Percentiles rank a stretch among this genome's conserved stretches.
phyloP scores from a whole-genome alignment of 2,329 filamentous ascomycete species.

The Phialocephala subalpina region DNA sequence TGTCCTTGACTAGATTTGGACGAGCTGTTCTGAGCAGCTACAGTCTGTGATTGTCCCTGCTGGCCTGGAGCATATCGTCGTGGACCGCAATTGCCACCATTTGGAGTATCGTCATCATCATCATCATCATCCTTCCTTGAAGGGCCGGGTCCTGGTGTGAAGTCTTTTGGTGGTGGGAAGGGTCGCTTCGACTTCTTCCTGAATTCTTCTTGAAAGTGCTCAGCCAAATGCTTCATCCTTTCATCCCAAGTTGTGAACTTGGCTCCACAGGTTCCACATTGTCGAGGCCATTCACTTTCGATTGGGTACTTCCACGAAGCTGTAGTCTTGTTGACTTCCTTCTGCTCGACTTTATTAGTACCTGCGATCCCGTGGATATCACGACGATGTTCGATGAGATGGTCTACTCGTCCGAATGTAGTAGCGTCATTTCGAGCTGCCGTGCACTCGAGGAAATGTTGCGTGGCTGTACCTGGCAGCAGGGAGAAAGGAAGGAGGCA shows the following conservation, averaged over 20 bases:
- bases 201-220: constrained; percentile 20
- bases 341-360: not conserved
- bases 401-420: constrained; percentile 29
- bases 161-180: constrained; percentile 1
- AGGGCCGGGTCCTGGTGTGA: not conserved
- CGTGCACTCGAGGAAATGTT: constrained; percentile 27
- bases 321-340: constrained; percentile 17
- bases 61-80: not conserved
- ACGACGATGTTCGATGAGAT: constrained; percentile 29
- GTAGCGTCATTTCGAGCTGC: constrained; percentile 17
- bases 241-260: constrained; percentile 26
- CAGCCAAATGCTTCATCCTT: constrained; percentile 28
- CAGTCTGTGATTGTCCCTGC: not conserved
- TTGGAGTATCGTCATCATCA: constrained; percentile 13
- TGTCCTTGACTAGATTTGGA: not conserved
- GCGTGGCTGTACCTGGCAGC: not conserved
- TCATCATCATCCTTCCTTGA: constrained; percentile 12
- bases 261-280: constrained; percentile 21
- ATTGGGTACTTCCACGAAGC: constrained; percentile 25
- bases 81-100: not conserved
- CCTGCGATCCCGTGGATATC: constrained; percentile 17
- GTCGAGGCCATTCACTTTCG: constrained; percentile 26
- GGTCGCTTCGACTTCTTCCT: constrained; percentile 8
- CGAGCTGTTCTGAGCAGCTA: not conserved
- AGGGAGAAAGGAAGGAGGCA: constrained; percentile 16